Evolutionary conservation across 1,284 basidiomycete species (phyloP).

Genomic region (Chondrostereum purpureum): DNA sequence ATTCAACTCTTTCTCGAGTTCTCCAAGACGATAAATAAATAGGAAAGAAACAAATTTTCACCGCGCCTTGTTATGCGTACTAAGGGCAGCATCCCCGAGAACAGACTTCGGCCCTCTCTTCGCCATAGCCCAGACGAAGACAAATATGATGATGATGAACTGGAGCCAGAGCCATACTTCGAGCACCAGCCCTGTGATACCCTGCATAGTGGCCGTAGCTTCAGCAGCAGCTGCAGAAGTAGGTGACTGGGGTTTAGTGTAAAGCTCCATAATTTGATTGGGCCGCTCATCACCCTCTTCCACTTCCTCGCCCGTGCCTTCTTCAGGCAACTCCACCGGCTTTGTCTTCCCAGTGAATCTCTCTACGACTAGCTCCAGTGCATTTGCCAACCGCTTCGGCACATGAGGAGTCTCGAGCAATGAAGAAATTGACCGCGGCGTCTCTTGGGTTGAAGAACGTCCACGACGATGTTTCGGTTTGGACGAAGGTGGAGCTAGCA

Average conservation of each 20-base stretch:
- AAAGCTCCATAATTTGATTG: too few relatives aligned
- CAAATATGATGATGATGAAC: conserved; percentile 61
- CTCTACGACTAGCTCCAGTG: conserved; percentile 16
- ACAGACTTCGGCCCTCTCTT: conserved; percentile 66
- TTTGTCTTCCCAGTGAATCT: neutral
- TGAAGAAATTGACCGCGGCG: neutral
- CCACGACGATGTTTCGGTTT: conserved; percentile 5
- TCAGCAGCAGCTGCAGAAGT: conserved; percentile 7
- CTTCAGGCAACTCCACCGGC: neutral
- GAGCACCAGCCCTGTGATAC: conserved; percentile 46
- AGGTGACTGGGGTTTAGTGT: neutral
- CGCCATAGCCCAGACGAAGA: conserved; percentile 75
- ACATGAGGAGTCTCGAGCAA: conserved; percentile 4
- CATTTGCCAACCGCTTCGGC: conserved; percentile 15
- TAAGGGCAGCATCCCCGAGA: conserved; percentile 33
- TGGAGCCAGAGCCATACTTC: conserved; percentile 78
- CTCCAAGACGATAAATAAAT: too few relatives aligned
- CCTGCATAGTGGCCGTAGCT: conserved; percentile 22
- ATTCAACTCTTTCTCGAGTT: neutral
- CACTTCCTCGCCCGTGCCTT: neutral
- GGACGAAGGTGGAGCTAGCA: conserved; percentile 15
- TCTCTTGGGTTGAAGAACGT: neutral
- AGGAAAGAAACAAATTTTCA: too few relatives aligned
- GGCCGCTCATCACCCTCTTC: too few relatives aligned
- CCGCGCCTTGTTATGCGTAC: neutral